Evolutionary conservation across 108 stramenopile species (phyloP).

Genomic region (Mediolabrus comicus): DNA sequence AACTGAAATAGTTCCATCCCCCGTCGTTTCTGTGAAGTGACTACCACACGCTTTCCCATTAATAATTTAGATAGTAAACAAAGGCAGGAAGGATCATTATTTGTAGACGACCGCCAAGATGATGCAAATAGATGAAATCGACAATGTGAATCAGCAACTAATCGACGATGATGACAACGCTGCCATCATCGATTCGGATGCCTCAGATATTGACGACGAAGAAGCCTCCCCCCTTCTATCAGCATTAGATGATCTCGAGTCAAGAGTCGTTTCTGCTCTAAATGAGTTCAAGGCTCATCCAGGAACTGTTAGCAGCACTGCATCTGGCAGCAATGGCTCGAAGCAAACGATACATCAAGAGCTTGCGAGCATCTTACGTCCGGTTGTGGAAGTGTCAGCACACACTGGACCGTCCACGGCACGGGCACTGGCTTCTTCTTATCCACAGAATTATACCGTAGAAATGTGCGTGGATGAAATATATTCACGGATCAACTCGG

Average conservation of each 20-base stretch:
- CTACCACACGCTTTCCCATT: no score
- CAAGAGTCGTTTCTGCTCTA: conserved; percentile 63
- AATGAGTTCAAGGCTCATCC: conserved; percentile 78
- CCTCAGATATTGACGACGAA: conserved; percentile 30
- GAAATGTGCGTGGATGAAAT: conserved; percentile 76
- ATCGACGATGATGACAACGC: conserved; percentile 70
- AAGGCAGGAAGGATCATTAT: no score
- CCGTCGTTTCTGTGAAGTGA: no score
- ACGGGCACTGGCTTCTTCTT: conserved; percentile 44
- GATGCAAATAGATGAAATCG: conserved; percentile 29
- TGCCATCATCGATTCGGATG: conserved; percentile 58
- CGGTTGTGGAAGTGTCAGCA: conserved; percentile 77
- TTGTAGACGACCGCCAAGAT: no score
- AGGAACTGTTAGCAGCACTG: conserved; percentile 31
- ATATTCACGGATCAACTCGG: conserved; percentile 67
- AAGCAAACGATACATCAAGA: conserved; percentile 64
- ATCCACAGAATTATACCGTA: conserved; percentile 43
- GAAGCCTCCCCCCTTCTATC: conserved; percentile 68
- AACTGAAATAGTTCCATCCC: no score
- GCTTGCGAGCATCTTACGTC: conserved; percentile 61
- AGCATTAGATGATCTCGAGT: conserved; percentile 80
- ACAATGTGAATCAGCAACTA: conserved; percentile 6
- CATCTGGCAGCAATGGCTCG: not conserved
- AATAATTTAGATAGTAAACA: no score
- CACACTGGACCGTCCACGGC: conserved; percentile 79